Base-by-base conservation (phyloP, 495 filamentous ascomycete species). In the Cryomyces minteri region DNA sequence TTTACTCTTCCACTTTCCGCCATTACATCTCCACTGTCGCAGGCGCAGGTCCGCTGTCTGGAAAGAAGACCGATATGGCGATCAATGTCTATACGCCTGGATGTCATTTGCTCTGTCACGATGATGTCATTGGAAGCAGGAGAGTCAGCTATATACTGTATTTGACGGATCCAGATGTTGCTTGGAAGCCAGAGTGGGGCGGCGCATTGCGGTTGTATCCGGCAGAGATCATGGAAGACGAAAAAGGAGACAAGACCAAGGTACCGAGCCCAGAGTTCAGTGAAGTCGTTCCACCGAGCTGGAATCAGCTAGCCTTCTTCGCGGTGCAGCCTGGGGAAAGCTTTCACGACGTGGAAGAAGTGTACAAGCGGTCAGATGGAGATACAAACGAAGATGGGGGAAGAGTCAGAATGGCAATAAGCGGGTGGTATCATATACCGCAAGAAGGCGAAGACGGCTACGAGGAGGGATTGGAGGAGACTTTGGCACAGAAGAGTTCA, bases 361-460 rank as follows among this genome's bases (percentile, higher is more conserved):
- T 99, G 11, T 95, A 93, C 61, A 72, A 82, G 52, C 70, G 73
- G 38, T 59, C 63, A 39, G 63, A 68, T 2, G 73, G 75, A 44
- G 73, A 73, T 48, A 71, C 80, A 32, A 78, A 78, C 39, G 70
- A 71, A 5, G 68, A 74, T 31, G 69, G 73, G 46, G 79, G 73
- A 44, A 74, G 90, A 40, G 75, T 93, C 39, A 75, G 90, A 45
- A 95, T 96, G 86, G 90, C 90, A 29, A 96, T 99, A 51, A 92
- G 84, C 49, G 90, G 90, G n/a, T 99, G 90, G 90, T 99, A 86
- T 63, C 90, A 99, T 58, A 95, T 99, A 44, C 92, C 90, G 0
- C 90, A 99, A 58, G 67, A 82, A 50, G 90, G 90, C 33, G 90
- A 99, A 57, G 84, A 88, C n/a, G 92, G 90, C 7, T 96, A 80